These are phyloP conservation scores for Ustilago bromivora DNA, from an alignment of 1,284 basidiomycete species.

Conservation along the genomic window DNA sequence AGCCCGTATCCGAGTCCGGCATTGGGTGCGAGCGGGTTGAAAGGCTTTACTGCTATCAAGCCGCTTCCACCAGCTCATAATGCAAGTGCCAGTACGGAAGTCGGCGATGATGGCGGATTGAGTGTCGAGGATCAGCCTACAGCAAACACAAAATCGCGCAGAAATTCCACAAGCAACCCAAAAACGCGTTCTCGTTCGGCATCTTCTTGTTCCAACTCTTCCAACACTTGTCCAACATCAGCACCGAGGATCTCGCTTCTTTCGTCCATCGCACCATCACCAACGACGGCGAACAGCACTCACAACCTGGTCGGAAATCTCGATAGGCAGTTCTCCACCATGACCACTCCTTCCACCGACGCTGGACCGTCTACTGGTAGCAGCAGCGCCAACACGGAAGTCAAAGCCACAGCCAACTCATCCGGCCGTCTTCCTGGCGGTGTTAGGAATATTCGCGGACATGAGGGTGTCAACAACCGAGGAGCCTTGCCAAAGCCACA, in stretches of 20 bases:
- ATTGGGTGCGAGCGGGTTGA: constrained; percentile 25
- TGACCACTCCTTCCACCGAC: constrained; percentile 8
- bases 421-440: constrained; percentile 52
- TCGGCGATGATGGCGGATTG: neutral
- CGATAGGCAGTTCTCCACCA: constrained; percentile 12
- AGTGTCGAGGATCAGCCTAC: neutral
- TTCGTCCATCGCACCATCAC: constrained; percentile 7
- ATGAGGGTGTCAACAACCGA: constrained; percentile 41
- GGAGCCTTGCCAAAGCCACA: constrained; percentile 38
- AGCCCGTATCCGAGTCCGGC: constrained; percentile 62
- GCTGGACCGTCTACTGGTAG: neutral
- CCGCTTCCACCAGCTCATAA: neutral
- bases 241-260: constrained; percentile 14
- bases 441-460: constrained; percentile 43
- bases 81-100: neutral
- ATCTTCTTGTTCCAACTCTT: constrained; percentile 16
- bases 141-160: constrained; percentile 5
- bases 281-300: neutral
- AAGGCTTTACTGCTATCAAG: constrained; percentile 26
- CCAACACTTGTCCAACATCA: neutral
- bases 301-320: neutral
- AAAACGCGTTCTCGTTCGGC: constrained; percentile 20
- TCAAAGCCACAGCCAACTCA: constrained; percentile 52
- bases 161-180: constrained; percentile 17
- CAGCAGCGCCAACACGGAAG: constrained; percentile 1